phyloP scores from a whole-genome alignment of 441 rosid species.

The Pelargonium australe region DNA sequence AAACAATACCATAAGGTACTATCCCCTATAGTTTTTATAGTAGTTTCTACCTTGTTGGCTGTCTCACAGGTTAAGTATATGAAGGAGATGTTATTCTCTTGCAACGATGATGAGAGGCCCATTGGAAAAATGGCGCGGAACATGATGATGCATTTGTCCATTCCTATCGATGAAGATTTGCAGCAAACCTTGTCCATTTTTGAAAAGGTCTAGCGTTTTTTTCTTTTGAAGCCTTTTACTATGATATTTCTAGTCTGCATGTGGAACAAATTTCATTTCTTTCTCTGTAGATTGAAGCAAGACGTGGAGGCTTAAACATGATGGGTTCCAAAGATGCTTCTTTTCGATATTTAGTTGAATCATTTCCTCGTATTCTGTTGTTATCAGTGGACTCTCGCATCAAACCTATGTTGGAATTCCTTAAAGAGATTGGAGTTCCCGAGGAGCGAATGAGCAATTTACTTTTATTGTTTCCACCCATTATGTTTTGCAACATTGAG shows the following conservation, averaged over 20 bases:
- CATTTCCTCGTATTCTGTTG: constrained; percentile 72
- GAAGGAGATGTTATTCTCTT: constrained; percentile 75
- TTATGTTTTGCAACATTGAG: constrained; percentile 36
- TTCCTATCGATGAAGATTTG: constrained; percentile 72
- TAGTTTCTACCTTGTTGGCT: constrained; percentile 14
- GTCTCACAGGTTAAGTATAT: constrained; percentile 73
- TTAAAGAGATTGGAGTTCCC: constrained; percentile 52
- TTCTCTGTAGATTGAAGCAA: constrained; percentile 66
- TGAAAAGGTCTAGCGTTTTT: constrained; percentile 54
- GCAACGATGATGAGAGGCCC: constrained; percentile 40
- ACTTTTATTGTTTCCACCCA: constrained; percentile 70
- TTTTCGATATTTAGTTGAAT: constrained; percentile 60
- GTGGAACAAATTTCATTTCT: background rate
- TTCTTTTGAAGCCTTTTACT: background rate
- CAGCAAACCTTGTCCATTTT: constrained; percentile 79
- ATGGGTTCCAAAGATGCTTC: constrained; percentile 49
- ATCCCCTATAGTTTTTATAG: too few species aligned
- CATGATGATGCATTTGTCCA: constrained; percentile 72
- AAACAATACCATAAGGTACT: too few species aligned
- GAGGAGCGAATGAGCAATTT: constrained; percentile 31
- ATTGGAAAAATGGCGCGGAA: constrained; percentile 57
- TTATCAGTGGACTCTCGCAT: constrained; percentile 52
- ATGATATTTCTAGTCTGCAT: background rate
- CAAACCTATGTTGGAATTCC: constrained; percentile 49
- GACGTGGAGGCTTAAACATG: constrained; percentile 83